Conservation (phyloP, 768 basidiomycete genomes). For the Myochromella boudieri region DNA sequence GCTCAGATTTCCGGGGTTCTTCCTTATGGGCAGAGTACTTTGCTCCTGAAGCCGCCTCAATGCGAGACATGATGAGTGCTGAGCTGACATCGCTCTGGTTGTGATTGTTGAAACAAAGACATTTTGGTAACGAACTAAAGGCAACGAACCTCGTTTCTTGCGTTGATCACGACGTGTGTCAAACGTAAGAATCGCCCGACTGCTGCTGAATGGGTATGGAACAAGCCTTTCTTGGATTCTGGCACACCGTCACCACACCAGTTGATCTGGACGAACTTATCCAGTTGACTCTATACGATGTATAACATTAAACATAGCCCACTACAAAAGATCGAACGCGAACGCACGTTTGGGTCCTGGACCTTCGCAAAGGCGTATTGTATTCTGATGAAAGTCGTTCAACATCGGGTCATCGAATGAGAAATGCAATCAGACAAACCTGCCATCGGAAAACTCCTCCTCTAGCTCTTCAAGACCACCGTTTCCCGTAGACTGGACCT, state of each 20-base stretch:
- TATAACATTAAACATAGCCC: background rate
- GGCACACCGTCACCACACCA: slow-evolving; percentile 99
- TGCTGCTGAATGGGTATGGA: slow-evolving; percentile 82
- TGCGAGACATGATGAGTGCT: slow-evolving; percentile 75
- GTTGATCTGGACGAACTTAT: slow-evolving; percentile 93
- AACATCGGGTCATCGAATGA: slow-evolving; percentile 15
- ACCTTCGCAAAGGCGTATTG: slow-evolving; percentile 92
- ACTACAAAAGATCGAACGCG: slow-evolving; percentile 1
- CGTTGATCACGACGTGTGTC: slow-evolving; percentile 82
- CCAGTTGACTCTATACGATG: slow-evolving; percentile 62
- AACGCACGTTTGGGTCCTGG: slow-evolving; percentile 76
- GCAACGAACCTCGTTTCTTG: slow-evolving; percentile 77
- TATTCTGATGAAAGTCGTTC: slow-evolving; percentile 51
- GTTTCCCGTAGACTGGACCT: slow-evolving; percentile 81
- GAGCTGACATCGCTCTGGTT: slow-evolving; percentile 78
- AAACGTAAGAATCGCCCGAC: slow-evolving; percentile 81
- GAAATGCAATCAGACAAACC: slow-evolving; percentile 44
- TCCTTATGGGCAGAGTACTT: slow-evolving; percentile 87
- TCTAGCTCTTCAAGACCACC: slow-evolving; percentile 89
- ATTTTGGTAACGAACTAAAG: background rate
- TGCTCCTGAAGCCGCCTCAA: slow-evolving; percentile 89
- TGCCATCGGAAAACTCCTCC: slow-evolving; percentile 94
- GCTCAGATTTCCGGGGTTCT: slow-evolving; percentile 66
- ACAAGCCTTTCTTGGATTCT: slow-evolving; percentile 87
- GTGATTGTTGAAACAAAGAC: background rate